Base-by-base conservation (phyloP, 2,329 filamentous ascomycete species). In the Clonostachys solani region DNA sequence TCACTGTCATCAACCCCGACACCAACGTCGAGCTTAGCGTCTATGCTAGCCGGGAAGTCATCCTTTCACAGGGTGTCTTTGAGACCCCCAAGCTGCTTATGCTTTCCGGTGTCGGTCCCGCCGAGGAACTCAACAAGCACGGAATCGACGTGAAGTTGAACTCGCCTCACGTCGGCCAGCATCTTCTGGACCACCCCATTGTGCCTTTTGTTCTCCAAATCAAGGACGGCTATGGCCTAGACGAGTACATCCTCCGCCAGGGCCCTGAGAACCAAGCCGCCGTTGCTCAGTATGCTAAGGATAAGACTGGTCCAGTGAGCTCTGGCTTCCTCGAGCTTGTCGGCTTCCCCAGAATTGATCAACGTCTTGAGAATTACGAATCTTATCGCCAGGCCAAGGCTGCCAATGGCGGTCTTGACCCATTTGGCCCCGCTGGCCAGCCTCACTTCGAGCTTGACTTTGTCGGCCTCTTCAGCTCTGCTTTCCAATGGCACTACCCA, bases 41-140 rank as follows among this genome's bases (percentile, higher is more conserved):
- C 50, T 64, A 61, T 7, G 75, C 79, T 36, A 70, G 61, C 19
- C 53, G 73, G 64, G 74, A 78, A 56, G 74, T 76, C 9, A 74
- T 69, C 10, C 60, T 78, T 4, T 69, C 69, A 0, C 59, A 65
- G 13, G 83, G 83, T 16, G 74, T 79, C 1, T 86, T 79, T 62
- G 82, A 86, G 63, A 76, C 77, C 2, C 81, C 82, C 7, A 83
- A 87, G 60, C 63, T 87, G 4, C 75, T 87, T 12, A 80, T 83
- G 65, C 73, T 86, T 2, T 78, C 72, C 45, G 84, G 84, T n/a
- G 73, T 87, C 34, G 83, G 83, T 0, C 80, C 81, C 0, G 56
- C 62, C 12, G 58, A 65, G 0, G 75, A 83, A 52, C 72, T 87
- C 5, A 52, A 69, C 17, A 66, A 68, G 45, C 73, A 78, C 56